Conservation (phyloP, 2,329 filamentous ascomycete genomes). For the Cercospora berteroae region DNA sequence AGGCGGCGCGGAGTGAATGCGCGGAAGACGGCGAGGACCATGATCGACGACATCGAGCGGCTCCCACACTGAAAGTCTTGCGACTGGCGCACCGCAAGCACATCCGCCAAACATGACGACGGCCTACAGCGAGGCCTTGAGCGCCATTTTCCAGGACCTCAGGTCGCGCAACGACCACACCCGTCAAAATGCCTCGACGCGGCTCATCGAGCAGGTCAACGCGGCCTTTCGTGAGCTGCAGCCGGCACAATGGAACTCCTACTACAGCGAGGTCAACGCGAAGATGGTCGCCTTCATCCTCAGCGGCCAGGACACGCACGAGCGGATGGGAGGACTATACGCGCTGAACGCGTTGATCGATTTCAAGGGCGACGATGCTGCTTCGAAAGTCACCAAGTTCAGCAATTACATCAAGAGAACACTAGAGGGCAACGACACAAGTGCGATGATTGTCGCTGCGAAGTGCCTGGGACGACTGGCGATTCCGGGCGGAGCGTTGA, state of each 20-base stretch:
- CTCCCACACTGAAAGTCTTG: slow-evolving; percentile 13
- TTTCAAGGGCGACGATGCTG: slow-evolving; percentile 91
- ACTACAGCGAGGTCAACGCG: slow-evolving; percentile 64
- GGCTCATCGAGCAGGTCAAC: slow-evolving; percentile 35
- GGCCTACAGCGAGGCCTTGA: slow-evolving; percentile 34
- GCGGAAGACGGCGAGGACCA: slow-evolving; percentile 11
- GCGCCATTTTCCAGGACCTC: slow-evolving; percentile 35
- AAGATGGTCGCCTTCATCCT: slow-evolving; percentile 72
- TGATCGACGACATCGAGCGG: slow-evolving; percentile 2
- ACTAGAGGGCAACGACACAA: slow-evolving; percentile 84
- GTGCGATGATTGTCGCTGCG: slow-evolving; percentile 86
- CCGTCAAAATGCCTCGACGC: slow-evolving; percentile 32
- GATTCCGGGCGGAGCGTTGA: slow-evolving; percentile 86
- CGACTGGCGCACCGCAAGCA: slow-evolving; percentile 8
- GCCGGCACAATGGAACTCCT: slow-evolving; percentile 72
- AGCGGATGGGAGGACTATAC: slow-evolving; percentile 87
- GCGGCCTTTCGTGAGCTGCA: slow-evolving; percentile 61
- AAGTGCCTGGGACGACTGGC: slow-evolving; percentile 86
- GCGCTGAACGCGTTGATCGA: slow-evolving; percentile 91
- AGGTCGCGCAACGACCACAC: slow-evolving; percentile 31
- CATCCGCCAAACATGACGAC: slow-evolving; percentile 29
- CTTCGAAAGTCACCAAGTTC: slow-evolving; percentile 91
- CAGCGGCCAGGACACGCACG: slow-evolving; percentile 80
- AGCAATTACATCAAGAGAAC: slow-evolving; percentile 85
- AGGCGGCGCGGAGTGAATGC: not conserved